Evolutionary conservation across 352 stramenopile species (phyloP), one percentile per base, ranked within the genome.

Genomic region (Phytophthora crassamura): DNA sequence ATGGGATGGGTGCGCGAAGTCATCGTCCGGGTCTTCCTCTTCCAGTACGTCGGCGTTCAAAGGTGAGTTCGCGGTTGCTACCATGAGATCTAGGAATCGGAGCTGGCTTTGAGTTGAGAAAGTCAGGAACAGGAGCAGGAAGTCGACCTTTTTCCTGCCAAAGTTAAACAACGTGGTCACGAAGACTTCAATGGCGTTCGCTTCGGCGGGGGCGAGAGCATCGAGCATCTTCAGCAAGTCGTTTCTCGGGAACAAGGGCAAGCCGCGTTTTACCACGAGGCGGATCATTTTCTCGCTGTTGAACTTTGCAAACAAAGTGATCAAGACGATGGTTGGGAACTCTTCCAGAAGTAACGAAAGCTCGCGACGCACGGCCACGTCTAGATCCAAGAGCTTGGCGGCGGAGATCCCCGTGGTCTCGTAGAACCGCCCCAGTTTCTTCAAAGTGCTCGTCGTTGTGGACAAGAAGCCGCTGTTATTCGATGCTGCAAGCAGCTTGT

Each of bases 371-470:
- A 89, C 67, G 0, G 59, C 41, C 1, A 54, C 48, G 30, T 83
- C 75, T 1, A 91, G 39, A 25, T 81, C 77, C 28, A 91, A 54
- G 7, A 85, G 61, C 30, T 68, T 82, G 12, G 43, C 46, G 2
- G 80, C 62, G 7, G 74, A 46, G 4, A 78, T 53, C 0, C 54
- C 66, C 0, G 82, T 82, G 25, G 81, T 82, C 42, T 88, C 76
- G 63, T 82, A 78, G 47, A 91, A 91, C 14, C 69, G 66, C 16
- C 65, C 77, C 12, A 91, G 72, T 15, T 87, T 82, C 47, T 82
- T 85, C 32, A 89, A 50, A 7, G 78, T 74, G 1, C 59, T 50
- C 3, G 61, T 65, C 10, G 74, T 52, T 9, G 51, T 40, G 16
- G 59, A 46, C 28, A 53, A 41, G 2, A 59, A 36, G 35, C 34